These are phyloP conservation scores for Rubia balearica DNA, from an alignment of 305 asterid genomes.

Conservation along the genomic window DNA sequence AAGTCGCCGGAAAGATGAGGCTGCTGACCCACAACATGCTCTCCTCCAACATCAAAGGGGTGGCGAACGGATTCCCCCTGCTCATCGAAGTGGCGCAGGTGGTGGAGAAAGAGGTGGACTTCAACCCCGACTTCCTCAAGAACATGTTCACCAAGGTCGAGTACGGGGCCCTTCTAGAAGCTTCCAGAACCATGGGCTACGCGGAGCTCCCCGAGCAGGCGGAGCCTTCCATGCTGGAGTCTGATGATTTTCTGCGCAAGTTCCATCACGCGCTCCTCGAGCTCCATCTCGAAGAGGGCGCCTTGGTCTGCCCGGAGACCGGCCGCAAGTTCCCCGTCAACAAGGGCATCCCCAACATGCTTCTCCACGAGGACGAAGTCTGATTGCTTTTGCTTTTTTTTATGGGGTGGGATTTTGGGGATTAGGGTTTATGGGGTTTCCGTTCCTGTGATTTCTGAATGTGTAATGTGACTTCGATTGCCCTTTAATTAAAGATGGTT, in stretches of 20 bases:
- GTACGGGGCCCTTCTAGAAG: slow-evolving; percentile 68
- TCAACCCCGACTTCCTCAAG: slow-evolving; percentile 54
- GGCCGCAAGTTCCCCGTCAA: slow-evolving; percentile 70
- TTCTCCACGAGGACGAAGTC: slow-evolving; percentile 86
- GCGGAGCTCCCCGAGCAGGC: slow-evolving; percentile 52
- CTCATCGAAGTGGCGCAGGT: slow-evolving; percentile 53
- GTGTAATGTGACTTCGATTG: not conserved
- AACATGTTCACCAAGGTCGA: slow-evolving; percentile 68
- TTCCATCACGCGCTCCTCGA: slow-evolving; percentile 81
- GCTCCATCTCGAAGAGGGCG: slow-evolving; percentile 82
- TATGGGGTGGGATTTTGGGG: slow-evolving; percentile 1
- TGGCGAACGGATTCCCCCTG: slow-evolving; percentile 61
- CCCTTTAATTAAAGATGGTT: not conserved
- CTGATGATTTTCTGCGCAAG: slow-evolving; percentile 57
- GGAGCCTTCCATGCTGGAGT: slow-evolving; percentile 56
- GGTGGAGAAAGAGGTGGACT: slow-evolving; percentile 54
- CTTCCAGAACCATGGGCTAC: slow-evolving; percentile 63
- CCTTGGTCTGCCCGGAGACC: slow-evolving; percentile 74
- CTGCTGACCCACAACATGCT: slow-evolving; percentile 79
- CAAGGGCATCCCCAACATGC: slow-evolving; percentile 86
- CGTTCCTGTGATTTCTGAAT: not conserved
- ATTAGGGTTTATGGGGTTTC: slow-evolving; percentile 5
- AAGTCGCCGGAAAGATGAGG: slow-evolving; percentile 38
- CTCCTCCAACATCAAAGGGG: slow-evolving; percentile 78
- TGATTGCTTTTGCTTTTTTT: slow-evolving; percentile 18